phyloP scores from a whole-genome alignment of 2,329 filamentous ascomycete genomes.

The Aspergillus thermomutatus region DNA sequence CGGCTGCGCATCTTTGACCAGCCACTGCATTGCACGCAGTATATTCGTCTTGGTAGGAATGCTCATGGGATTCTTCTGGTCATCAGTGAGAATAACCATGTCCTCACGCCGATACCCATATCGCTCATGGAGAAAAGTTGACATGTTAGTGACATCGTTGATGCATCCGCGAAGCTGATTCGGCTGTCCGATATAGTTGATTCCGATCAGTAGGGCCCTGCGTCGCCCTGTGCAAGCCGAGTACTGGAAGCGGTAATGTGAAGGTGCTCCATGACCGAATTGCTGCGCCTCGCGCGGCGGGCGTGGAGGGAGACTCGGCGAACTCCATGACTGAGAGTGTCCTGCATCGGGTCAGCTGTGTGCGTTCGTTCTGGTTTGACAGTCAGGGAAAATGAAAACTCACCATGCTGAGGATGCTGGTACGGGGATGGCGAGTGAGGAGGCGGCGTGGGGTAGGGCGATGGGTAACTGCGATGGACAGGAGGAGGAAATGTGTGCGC shows the following conservation, averaged over 20 bases:
- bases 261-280: constrained; percentile 77
- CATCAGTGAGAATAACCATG: constrained; percentile 95
- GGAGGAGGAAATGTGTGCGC: constrained; percentile 4
- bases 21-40: constrained; percentile 92
- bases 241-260: constrained; percentile 83
- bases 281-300: constrained; percentile 65
- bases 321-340: constrained; percentile 48
- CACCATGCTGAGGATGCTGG: constrained; percentile 15
- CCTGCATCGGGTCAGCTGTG: constrained; percentile 25
- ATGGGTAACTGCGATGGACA: constrained; percentile 1
- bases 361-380: background rate
- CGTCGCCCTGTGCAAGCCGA: constrained; percentile 83
- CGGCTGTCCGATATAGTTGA: constrained; percentile 92
- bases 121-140: constrained; percentile 75
- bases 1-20: constrained; percentile 88
- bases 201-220: constrained; percentile 87
- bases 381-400: background rate
- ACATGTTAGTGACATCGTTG: constrained; percentile 98
- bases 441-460: constrained; percentile 14
- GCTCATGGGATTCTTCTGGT: constrained; percentile 96
- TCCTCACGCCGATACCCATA: constrained; percentile 92
- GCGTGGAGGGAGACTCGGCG: constrained; percentile 59
- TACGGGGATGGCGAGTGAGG: constrained; percentile 11
- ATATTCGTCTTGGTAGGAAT: constrained; percentile 95
- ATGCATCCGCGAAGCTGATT: constrained; percentile 89